Evolutionary conservation across 1,284 basidiomycete genomes (phyloP), one percentile per base, ranked within the genome.

Genomic region (Microbotryum scabiosae): DNA sequence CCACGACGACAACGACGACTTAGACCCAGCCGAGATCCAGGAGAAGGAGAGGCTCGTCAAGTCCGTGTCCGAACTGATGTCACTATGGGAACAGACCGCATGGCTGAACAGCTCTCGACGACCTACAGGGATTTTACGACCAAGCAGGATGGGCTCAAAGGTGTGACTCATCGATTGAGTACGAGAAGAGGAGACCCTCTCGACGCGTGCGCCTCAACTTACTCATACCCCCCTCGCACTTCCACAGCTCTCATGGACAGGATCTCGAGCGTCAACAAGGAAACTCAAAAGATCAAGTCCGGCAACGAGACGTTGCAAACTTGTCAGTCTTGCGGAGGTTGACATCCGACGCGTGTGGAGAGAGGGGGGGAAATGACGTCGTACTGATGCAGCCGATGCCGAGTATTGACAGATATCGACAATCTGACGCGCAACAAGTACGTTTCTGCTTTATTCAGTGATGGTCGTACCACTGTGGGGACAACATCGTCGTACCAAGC

Each of bases 301-400:
- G 85, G 85, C 59, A 90, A 90, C 68, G 83, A 85, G 64, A 89
- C 84, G 5, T 75, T 90, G 59, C 88, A 90, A 73, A 86, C 85
- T 82, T 90, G 66, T 63, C 5, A 30, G 63, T 59, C 41, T 51
- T 28, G 14, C 26, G 1, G 26, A 6, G 16, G 7, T 12, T 3
- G 2, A 1, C 18, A 20, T 10, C 12, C 26, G 21, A 4, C n/a
- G 5, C 4, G 0, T 4, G 25, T 9, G 18, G 12, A 6, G 43
- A 41, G 30, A 4, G 12, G 18, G 8, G 9, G 41, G 45, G 41
- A 3, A 54, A 23, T 26, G 7, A 1, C 16, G 5, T 9, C 25
- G 5, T 18, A 1, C 9, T 32, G 25, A 25, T n/a, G 7, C 23
- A 7, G 10, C 30, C 30, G 5, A 8, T 55, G 10, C 8, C 21